Conservation (phyloP, 176 grass and related monocot species). For the Oryza rufipogon region DNA sequence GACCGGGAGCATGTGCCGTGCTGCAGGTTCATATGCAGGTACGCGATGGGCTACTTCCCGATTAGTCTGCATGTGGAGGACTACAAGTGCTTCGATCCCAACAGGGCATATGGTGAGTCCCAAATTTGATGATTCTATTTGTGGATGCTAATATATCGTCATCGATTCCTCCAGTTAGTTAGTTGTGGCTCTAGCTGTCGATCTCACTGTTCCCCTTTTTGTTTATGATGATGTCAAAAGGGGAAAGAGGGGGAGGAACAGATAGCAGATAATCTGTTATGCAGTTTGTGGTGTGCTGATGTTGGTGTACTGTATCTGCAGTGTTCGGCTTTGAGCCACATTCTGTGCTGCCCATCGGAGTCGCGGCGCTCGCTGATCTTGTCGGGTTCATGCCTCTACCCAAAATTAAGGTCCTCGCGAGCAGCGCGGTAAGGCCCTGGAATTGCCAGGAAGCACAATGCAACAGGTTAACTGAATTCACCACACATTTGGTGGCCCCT, state of each 20-base stretch:
- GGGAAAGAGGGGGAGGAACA: background rate
- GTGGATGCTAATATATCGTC: slow-evolving; percentile 7
- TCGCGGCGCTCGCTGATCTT: slow-evolving; percentile 51
- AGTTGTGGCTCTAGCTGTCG: background rate
- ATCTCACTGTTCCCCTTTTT: background rate
- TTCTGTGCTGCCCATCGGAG: slow-evolving; percentile 82
- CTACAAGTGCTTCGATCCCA: slow-evolving; percentile 65
- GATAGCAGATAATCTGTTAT: slow-evolving; percentile 23
- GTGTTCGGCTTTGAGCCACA: slow-evolving; percentile 94
- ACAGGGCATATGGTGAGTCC: slow-evolving; percentile 70
- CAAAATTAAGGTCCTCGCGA: slow-evolving; percentile 77
- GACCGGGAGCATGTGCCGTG: background rate
- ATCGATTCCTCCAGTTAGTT: background rate
- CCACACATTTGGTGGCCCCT: background rate
- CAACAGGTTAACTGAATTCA: background rate
- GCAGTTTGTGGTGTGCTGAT: slow-evolving; percentile 10
- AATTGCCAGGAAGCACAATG: background rate
- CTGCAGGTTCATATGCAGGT: slow-evolving; percentile 81
- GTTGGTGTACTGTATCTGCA: slow-evolving; percentile 26
- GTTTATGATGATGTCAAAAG: slow-evolving; percentile 9
- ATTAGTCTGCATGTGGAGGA: slow-evolving; percentile 87
- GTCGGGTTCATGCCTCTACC: slow-evolving; percentile 77
- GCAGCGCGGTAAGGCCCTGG: slow-evolving; percentile 77
- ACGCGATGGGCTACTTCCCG: slow-evolving; percentile 83
- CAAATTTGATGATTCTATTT: background rate